Evolutionary conservation across 2,329 filamentous ascomycete species (phyloP), one percentile per base, ranked within the genome.

Genomic region (Coniochaeta sp.): DNA sequence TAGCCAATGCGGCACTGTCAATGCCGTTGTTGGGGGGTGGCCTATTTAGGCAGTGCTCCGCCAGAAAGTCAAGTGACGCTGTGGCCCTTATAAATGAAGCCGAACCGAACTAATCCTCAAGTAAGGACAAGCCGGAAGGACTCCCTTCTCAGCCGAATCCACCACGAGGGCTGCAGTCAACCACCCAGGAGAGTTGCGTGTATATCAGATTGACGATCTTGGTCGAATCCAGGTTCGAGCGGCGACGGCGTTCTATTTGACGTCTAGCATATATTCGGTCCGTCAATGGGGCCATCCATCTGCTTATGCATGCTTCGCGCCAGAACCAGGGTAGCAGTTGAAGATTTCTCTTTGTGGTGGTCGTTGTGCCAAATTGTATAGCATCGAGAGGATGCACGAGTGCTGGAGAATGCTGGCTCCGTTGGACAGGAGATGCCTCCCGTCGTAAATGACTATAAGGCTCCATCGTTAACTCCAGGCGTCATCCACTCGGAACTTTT

Each of bases 31-130:
- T 57, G 54, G 54, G n/a, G 54, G 9, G 31, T 57, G 54, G 28
- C 36, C 44, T 56, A 67, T 66, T 67, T 68, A 67, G 67, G 64
- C 66, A 65, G 59, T 67, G 31, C 33, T 57, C 31, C 54, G 34
- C 33, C 19, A 28, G n/a, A 9, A 34, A 14, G 54, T 57, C 54
- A 57, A 57, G 54, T 57, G 54, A 57, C 54, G 54, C 34, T 22
- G 54, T 22, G 33, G 7, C 34, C 54, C 17, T 34, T 38, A 57
- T 57, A 57, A 36, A 57, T 34, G 54, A 57, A 38, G 12, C 3
- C 9, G 24, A 36, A 14, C 31, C 17, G 22, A 31, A 16, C 9
- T 56, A 26, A 31, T 36, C 26, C 60, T 56, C 40, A 61, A 62
- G 64, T 61, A 60, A 59, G 47, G 60, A 61, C 64, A 64, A 63